Conservation (phyloP, 2,329 filamentous ascomycete genomes). For the Cladosporium colombiae region DNA sequence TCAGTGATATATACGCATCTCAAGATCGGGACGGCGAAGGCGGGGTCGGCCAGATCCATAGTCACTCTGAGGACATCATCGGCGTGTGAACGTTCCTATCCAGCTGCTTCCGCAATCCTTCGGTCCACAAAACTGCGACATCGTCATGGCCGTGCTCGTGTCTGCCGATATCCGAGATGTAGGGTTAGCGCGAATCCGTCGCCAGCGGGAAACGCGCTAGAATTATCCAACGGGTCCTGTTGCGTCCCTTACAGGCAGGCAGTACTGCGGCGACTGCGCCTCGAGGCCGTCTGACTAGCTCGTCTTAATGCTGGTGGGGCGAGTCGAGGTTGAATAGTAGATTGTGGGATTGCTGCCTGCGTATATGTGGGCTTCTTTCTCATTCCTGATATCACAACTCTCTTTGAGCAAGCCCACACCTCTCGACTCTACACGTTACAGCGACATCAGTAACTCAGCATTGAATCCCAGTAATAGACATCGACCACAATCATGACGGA, state of each 20-base stretch:
- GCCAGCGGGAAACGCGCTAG: not conserved
- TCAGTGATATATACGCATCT: too few species aligned
- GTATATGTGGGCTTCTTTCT: not conserved
- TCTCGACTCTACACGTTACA: not conserved
- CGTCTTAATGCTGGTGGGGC: not conserved
- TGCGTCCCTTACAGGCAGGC: not conserved
- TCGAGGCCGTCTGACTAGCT: not conserved
- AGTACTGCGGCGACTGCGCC: not conserved
- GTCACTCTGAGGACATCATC: too few species aligned
- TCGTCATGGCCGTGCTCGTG: not conserved
- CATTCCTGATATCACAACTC: not conserved
- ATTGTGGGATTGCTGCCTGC: not conserved
- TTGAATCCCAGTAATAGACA: fast-evolving
- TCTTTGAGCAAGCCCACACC: not conserved
- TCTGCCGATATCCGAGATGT: not conserved
- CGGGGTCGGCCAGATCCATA: too few species aligned
- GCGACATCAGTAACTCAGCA: not conserved
- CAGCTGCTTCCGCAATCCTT: not conserved
- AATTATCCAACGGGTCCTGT: not conserved
- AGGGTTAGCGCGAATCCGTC: not conserved
- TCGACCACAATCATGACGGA: not conserved
- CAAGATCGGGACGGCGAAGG: too few species aligned
- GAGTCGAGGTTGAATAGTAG: not conserved
- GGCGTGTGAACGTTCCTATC: too few species aligned
- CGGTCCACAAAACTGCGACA: not conserved